Base-by-base conservation (phyloP, 1,139 yeast species). In the Yamadazyma diddensiae region DNA sequence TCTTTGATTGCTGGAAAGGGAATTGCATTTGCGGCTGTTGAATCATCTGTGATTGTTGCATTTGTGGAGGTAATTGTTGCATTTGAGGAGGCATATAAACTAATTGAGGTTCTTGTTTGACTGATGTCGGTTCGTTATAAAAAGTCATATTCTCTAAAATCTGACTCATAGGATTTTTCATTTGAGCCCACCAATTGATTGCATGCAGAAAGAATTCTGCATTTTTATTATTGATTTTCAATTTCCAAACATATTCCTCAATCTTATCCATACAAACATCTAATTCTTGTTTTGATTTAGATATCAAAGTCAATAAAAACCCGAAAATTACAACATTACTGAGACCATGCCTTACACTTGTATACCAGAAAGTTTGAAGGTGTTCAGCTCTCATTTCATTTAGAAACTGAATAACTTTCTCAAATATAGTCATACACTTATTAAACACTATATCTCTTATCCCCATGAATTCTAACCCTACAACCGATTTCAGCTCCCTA, bases 341-440 rank as follows among this genome's bases (percentile, higher is more conserved):
- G n/a, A 43, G 37, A n/a, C 47, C 47, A 21, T 33, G 30, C 21
- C 41, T 30, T 2, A 40, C 43, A 35, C 44, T 43, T 3, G 47
- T 36, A 26, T 43, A 43, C 46, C 47, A 43, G 26, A 43, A 41
- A 2, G 46, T 41, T 27, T 43, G 47, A 6, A 43, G 32, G 29
- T 43, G 47, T 28, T 43, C 47, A 11, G 46, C 47, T 22, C 36
- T 39, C 17, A 43, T 16, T 21, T 38, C 36, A 23, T 38, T 41
- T 15, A 41, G 29, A 24, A 43, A 43, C 15, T 35, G 33, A 4
- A 43, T 28, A 1, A 41, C 32, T 16, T 38, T 41, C 19, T 43
- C 43, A 22, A 43, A 38, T 3, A 37, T 38, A 7, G 38, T 31
- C 31, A 36, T 24, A 21, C 46, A 38, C 27, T 37, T 34, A 13